Conservation (phyloP, 192 early-diverging fungal genomes). For the Allomyces macrogynus region DNA sequence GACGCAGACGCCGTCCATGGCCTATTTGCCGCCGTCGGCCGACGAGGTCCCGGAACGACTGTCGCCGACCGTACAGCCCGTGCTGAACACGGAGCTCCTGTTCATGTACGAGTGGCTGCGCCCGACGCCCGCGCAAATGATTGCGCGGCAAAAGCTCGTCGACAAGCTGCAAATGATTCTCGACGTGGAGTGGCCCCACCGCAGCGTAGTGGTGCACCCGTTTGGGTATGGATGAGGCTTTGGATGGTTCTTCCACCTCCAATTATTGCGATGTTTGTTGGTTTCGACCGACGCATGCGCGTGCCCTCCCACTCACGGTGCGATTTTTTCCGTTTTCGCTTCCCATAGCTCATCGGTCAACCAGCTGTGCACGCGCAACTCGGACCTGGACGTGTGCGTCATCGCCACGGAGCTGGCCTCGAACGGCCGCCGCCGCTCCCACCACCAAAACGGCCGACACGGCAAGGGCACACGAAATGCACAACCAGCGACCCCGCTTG, state of each 20-base stretch:
- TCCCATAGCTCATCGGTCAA: conserved; percentile 57
- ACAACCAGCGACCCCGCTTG: not conserved
- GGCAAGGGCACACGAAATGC: conserved; percentile 33
- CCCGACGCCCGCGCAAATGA: no score
- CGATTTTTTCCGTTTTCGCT: conserved; percentile 4
- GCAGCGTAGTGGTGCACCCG: conserved; percentile 53
- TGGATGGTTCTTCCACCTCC: not conserved
- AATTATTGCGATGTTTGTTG: not conserved
- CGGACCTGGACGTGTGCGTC: conserved; percentile 84
- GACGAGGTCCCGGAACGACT: no score
- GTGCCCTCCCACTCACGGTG: not conserved
- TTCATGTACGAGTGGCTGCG: no score
- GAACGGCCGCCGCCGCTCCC: no score
- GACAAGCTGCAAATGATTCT: conserved; percentile 63
- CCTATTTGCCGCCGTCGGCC: not conserved
- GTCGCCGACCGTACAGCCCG: not conserved
- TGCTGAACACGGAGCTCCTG: no score
- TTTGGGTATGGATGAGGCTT: conserved; percentile 49
- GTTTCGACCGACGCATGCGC: not conserved
- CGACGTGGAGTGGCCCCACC: conserved; percentile 58
- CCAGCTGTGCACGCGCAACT: conserved; percentile 56
- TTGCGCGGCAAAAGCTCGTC: conserved; percentile 35
- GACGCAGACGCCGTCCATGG: no score
- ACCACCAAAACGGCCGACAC: no score
- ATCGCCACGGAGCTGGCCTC: conserved; percentile 42